Conservation (phyloP, 2,329 filamentous ascomycete genomes). For the Monilinia polystroma region DNA sequence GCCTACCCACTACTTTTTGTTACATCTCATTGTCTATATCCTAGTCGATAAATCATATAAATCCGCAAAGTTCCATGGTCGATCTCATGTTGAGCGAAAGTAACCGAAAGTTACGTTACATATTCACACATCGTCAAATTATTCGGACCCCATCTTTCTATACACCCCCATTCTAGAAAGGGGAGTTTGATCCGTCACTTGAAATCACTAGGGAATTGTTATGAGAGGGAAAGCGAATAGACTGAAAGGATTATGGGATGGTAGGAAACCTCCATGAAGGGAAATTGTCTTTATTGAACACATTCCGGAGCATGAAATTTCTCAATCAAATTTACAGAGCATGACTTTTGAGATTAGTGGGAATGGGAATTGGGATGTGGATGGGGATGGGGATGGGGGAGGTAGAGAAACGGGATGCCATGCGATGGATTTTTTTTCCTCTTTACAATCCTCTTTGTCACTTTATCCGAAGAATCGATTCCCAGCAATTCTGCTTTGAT, state of each 20-base stretch:
- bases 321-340: background rate
- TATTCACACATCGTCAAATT: constrained; percentile 7
- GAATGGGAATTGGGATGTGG: background rate
- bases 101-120: constrained; percentile 16
- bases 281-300: background rate
- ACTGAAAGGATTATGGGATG: background rate
- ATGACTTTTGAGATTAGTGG: constrained; percentile 5
- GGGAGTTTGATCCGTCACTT: background rate
- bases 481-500: constrained; percentile 16
- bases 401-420: constrained; percentile 4
- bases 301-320: background rate
- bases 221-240: background rate
- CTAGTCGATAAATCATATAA: constrained; percentile 9
- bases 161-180: background rate
- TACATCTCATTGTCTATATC: constrained; percentile 10
- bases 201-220: background rate
- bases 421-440: constrained; percentile 10
- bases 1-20: background rate
- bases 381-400: no score
- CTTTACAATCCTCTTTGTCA: constrained; percentile 18
- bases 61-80: constrained; percentile 5
- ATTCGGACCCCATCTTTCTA: background rate
- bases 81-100: background rate
- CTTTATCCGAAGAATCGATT: constrained; percentile 19
- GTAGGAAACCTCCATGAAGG: background rate